Base-by-base conservation (phyloP, 1,284 basidiomycete genomes). In the Puccinia polysora region DNA sequence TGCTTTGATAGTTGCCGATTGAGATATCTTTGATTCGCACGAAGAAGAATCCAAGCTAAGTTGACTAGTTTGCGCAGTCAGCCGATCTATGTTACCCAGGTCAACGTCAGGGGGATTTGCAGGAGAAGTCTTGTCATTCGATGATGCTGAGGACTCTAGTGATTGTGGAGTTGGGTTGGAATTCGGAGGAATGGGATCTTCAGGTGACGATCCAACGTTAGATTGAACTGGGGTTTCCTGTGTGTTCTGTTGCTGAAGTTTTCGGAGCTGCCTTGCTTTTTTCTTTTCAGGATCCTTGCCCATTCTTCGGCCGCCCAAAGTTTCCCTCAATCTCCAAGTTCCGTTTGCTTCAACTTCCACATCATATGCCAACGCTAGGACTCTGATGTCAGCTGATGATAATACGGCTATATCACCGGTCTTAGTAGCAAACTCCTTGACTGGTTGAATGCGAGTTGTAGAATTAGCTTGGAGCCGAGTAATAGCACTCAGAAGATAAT, bases 381-480 rank as follows among this genome's bases (percentile, higher is more conserved):
- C 88, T 75, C 89, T 88, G 72, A 98, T 80, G 86, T 99, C 96
- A 18, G 94, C 86, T 77, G 88, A 85, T 8, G 93, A 97, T 36
- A 99, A 84, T 55, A 95, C 95, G 40, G 90, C 84, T 79, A 92
- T 95, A 81, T 98, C 96, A 81, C 96, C 96, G 0, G 95, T 97
- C 83, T 91, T 91, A 83, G 91, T 94, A 2, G 96, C 91, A 81
- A 89, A 90, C 74, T 89, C 88, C 63, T 90, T 89, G 8, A 95
- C 96, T 91, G 76, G n/a, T 34, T 14, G 10, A 20, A 50, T 28
- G 25, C 30, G 32, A 2, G 14, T 12, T 38, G 25, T 3, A 6
- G 38, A 38, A 36, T 20, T n/a, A 58, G 10, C 2, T 14, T 43
- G 15, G 8, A 43, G 4, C 1, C 2, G 4, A 14, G 34, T 45